Evolutionary conservation across 495 filamentous ascomycete genomes (phyloP).

Genomic region (Neurospora sp.): DNA sequence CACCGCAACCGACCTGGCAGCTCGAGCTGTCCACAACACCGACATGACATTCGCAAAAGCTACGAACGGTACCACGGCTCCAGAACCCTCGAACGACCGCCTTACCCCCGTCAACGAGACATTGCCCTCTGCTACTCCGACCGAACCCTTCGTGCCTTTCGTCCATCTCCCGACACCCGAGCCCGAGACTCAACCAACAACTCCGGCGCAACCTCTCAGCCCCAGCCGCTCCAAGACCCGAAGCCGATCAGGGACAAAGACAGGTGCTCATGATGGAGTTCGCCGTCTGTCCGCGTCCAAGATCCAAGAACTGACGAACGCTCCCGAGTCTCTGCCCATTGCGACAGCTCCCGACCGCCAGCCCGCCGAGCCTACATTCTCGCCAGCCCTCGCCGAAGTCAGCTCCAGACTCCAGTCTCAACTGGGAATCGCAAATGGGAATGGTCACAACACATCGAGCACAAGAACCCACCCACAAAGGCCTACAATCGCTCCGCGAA

Average conservation of each 20-base stretch:
- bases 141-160: not conserved
- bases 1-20: constrained; percentile 1
- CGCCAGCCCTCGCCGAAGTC: constrained; percentile 25
- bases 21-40: not conserved
- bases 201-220: not conserved
- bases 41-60: constrained; percentile 8
- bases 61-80: constrained; percentile 18
- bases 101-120: constrained; percentile 19
- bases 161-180: not conserved
- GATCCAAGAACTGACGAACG: constrained; percentile 43
- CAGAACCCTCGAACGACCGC: constrained; percentile 24
- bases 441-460: not conserved
- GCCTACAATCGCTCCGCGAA: constrained; percentile 20
- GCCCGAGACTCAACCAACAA: not conserved
- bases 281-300: constrained; percentile 47
- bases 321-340: constrained; percentile 41
- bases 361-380: constrained; percentile 21
- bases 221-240: constrained; percentile 8
- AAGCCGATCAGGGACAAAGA: constrained; percentile 26
- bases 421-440: not conserved
- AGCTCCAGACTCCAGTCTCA: constrained; percentile 3
- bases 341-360: constrained; percentile 19
- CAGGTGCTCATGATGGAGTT: constrained; percentile 28
- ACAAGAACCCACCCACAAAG: constrained; percentile 2
- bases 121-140: not conserved